Percentiles rank a stretch among this genome's conserved stretches.
phyloP scores from a whole-genome alignment of 257 asterid genomes.

The Solanum bulbocastanum region DNA sequence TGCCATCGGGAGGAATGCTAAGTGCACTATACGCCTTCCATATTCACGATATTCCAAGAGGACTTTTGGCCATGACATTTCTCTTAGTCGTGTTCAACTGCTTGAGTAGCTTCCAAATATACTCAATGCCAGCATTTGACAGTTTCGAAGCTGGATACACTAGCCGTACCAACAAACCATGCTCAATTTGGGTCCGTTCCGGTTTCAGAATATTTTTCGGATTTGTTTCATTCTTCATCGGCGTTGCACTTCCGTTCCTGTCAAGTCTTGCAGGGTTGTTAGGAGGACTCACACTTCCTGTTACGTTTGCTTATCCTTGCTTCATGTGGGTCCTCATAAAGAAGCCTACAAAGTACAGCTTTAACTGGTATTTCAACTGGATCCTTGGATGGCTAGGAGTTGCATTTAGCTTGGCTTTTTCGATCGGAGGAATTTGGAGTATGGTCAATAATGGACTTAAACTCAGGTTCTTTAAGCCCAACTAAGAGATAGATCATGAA shows the following conservation, averaged over 20 bases:
- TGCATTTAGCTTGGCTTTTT: constrained; percentile 87
- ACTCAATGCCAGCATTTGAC: constrained; percentile 97
- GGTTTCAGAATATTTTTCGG: constrained; percentile 87
- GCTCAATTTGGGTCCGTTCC: constrained; percentile 94
- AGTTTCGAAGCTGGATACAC: constrained; percentile 93
- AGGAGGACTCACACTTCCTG: constrained; percentile 95
- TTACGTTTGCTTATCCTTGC: constrained; percentile 98
- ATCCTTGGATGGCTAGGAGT: constrained; percentile 81
- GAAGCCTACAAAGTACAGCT: constrained; percentile 68
- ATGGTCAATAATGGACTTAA: constrained; percentile 80
- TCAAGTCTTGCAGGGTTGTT: constrained; percentile 91
- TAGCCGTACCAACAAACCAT: constrained; percentile 81
- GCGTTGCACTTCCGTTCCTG: constrained; percentile 92
- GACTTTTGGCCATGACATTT: constrained; percentile 71
- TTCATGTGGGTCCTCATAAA: constrained; percentile 95
- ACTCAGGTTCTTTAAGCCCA: constrained; percentile 85
- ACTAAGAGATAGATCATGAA: constrained; percentile 1
- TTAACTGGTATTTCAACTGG: constrained; percentile 89
- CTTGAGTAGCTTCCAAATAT: constrained; percentile 95
- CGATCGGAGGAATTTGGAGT: constrained; percentile 98
- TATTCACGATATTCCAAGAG: constrained; percentile 72
- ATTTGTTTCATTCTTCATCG: constrained; percentile 68
- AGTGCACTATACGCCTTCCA: constrained; percentile 71
- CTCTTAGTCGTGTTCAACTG: constrained; percentile 97
- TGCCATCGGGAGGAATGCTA: constrained; percentile 90